phyloP scores from a whole-genome alignment of 768 basidiomycete genomes.

The Mycena leptocephala region DNA sequence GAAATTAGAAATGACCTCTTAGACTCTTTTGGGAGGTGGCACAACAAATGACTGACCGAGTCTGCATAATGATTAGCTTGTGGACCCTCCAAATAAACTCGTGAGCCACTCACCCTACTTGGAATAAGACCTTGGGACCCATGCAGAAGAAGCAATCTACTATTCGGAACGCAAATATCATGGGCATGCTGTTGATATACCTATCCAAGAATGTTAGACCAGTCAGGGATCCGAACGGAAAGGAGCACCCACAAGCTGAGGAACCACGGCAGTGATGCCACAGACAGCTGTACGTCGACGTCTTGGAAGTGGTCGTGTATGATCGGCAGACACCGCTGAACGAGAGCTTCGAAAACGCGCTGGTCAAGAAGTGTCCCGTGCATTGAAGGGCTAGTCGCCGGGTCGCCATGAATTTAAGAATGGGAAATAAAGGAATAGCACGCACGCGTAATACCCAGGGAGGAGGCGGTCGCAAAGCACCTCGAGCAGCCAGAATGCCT shows the following conservation, averaged over 20 bases:
- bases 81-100: not conserved
- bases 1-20: constrained; percentile 19
- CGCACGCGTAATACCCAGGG: constrained; percentile 97
- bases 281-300: constrained; percentile 97
- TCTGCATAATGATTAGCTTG: constrained; percentile 15
- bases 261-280: constrained; percentile 98
- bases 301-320: constrained; percentile 93
- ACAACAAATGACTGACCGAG: constrained; percentile 63
- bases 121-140: constrained; percentile 98
- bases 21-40: not conserved
- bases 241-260: constrained; percentile 84
- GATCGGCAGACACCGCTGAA: constrained; percentile 90
- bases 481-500: constrained; percentile 97
- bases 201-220: constrained; percentile 51
- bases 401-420: constrained; percentile 25
- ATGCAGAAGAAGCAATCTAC: constrained; percentile 99
- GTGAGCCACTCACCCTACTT: constrained; percentile 85
- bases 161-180: constrained; percentile 98
- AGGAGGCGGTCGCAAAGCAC: constrained; percentile 95
- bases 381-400: constrained; percentile 87
- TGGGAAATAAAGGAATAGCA: not conserved
- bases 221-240: not conserved
- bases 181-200: constrained; percentile 95
- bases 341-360: constrained; percentile 96
- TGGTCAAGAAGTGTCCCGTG: constrained; percentile 99